Evolutionary conservation across 805 yeast genomes (phyloP), one percentile per base, ranked within the genome.

Genomic region (Candida jianshihensis): DNA sequence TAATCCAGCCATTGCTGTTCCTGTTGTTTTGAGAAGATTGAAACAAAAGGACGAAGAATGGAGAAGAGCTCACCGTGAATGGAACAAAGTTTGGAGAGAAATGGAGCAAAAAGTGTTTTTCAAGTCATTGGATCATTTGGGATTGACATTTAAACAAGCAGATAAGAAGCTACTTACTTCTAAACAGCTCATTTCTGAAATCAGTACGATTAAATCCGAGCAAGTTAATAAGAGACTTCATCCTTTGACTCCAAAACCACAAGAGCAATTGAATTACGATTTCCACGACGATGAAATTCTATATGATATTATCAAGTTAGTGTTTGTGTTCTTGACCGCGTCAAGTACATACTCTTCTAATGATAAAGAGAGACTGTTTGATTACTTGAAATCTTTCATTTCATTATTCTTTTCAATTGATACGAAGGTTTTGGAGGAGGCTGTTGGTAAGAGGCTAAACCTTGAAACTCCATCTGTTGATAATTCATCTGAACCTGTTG

Each of bases 71-170:
- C 98, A 90, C 53, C 77, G 97, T 51, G 97, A 92, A 58, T 92
- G 98, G 97, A 90, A 90, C 62, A 90, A 90, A 57, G 95, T 88
- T 12, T 92, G 99, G 99, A 78, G 99, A 55, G 97, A 90, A 61
- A 78, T 94, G 63, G 98, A 92, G 60, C 96, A 89, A 54, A 89
- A 87, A 52, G 95, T 88, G 0, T 89, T 84, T 58, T 86, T 78
- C 66, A 92, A 92, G 60, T 85, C 96, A 3, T 68, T 92, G 46
- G 99, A 92, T 57, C 98, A 92, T 58, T 66, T 90, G 43, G 98
- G 99, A 1, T 70, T 92, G 50, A 89, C 97, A 1, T 92, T 92
- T 66, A 92, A 92, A 61, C 97, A 92, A 57, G 84, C 96, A 18
- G 99, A 92, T 61, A 90, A 92, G 59, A 90, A 92, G 59, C 63